These are phyloP conservation scores for Sclerotinia spermophila DNA, from an alignment of 2,329 filamentous ascomycete genomes.

Conservation along the genomic window DNA sequence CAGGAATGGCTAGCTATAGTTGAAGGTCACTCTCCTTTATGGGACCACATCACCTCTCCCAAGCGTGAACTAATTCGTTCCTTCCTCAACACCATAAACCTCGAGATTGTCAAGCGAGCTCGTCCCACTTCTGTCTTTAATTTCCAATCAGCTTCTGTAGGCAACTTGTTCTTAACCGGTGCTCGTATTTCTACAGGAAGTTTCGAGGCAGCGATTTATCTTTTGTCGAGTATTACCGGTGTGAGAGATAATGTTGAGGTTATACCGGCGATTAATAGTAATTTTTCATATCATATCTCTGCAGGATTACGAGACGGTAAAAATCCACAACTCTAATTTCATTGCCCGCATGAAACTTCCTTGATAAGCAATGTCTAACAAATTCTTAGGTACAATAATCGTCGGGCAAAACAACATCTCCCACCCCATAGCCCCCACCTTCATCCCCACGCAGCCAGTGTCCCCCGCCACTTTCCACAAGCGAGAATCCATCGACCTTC, in stretches of 20 bases:
- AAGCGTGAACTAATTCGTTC: conserved; percentile 76
- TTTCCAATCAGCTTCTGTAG: conserved; percentile 71
- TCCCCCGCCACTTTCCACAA: conserved; percentile 22
- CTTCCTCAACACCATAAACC: conserved; percentile 70
- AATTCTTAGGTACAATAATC: conserved; percentile 45
- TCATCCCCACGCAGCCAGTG: conserved; percentile 20
- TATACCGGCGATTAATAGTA: conserved; percentile 87
- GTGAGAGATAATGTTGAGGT: conserved; percentile 74
- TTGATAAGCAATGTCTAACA: background rate
- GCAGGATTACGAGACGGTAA: conserved; percentile 74
- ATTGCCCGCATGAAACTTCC: background rate
- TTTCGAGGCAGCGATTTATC: conserved; percentile 88
- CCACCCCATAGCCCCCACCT: conserved; percentile 53
- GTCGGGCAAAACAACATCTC: conserved; percentile 91
- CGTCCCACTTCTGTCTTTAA: conserved; percentile 72
- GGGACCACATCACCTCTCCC: conserved; percentile 65
- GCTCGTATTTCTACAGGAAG: conserved; percentile 87
- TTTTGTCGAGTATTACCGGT: conserved; percentile 81
- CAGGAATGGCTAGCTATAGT: conserved; percentile 86
- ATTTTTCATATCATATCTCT: conserved; percentile 92
- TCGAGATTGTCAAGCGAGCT: conserved; percentile 74
- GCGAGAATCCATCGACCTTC: conserved; percentile 41
- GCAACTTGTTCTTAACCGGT: conserved; percentile 78
- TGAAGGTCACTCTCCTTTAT: conserved; percentile 69
- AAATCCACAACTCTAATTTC: background rate